phyloP scores from a whole-genome alignment of 345 rosid species.

The Microthlaspi erraticum region DNA sequence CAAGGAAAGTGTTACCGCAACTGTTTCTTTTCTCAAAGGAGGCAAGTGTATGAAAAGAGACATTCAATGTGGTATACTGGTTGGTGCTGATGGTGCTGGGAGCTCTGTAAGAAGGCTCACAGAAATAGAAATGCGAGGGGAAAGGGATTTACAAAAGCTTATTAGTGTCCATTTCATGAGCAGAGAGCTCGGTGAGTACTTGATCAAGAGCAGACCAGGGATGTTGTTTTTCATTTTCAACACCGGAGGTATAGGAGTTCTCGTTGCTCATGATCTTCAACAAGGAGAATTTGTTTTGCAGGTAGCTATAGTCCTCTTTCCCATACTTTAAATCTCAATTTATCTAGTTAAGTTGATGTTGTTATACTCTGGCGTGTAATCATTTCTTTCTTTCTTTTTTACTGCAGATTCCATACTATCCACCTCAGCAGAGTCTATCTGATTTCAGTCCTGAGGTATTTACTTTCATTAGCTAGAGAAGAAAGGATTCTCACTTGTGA shows the following conservation, averaged over 20 bases:
- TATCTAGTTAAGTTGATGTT: no score
- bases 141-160: slow-evolving; percentile 85
- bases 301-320: slow-evolving; percentile 49
- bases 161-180: slow-evolving; percentile 88
- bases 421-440: slow-evolving; percentile 83
- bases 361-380: slow-evolving; percentile 3
- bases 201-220: slow-evolving; percentile 75
- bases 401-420: slow-evolving; percentile 83
- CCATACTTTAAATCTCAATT: slow-evolving; percentile 17
- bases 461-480: slow-evolving; percentile 20
- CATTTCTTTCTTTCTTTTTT: background rate
- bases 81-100: slow-evolving; percentile 93
- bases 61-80: slow-evolving; percentile 64
- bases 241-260: slow-evolving; percentile 84
- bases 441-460: slow-evolving; percentile 80
- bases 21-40: slow-evolving; percentile 58
- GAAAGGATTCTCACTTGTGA: background rate
- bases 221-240: slow-evolving; percentile 94
- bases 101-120: slow-evolving; percentile 71
- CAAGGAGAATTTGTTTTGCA: slow-evolving; percentile 93
- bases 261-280: slow-evolving; percentile 92
- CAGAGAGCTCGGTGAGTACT: slow-evolving; percentile 73
- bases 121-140: slow-evolving; percentile 71
- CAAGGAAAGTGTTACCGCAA: slow-evolving; percentile 56
- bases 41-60: slow-evolving; percentile 57